These are phyloP conservation scores for Calocybe cyanea DNA, from an alignment of 768 basidiomycete genomes.

Conservation along the genomic window DNA sequence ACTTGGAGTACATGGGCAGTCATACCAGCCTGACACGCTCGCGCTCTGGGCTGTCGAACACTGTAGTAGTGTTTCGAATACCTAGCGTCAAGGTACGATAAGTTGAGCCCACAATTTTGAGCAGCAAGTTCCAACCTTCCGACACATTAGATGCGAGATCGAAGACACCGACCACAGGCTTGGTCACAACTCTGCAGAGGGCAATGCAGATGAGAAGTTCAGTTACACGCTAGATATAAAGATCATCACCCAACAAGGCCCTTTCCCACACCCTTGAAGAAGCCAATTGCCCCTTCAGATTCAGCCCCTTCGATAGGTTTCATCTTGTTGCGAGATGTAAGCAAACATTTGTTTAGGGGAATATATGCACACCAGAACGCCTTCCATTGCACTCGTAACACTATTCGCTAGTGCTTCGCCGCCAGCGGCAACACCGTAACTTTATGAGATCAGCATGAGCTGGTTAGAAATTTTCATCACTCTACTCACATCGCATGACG, in stretches of 20 bases:
- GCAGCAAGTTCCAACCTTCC: constrained; percentile 54
- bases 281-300: constrained; percentile 88
- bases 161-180: constrained; percentile 95
- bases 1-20: neutral
- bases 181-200: constrained; percentile 74
- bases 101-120: neutral
- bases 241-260: constrained; percentile 82
- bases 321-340: constrained; percentile 46
- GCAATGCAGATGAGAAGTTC: neutral
- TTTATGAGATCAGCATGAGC: constrained; percentile 22
- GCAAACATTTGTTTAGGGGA: neutral
- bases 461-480: neutral
- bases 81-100: constrained; percentile 38
- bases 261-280: constrained; percentile 97
- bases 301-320: constrained; percentile 98
- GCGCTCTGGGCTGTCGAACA: constrained; percentile 88
- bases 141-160: constrained; percentile 93
- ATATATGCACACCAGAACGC: constrained; percentile 65
- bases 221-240: neutral
- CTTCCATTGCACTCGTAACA: constrained; percentile 93
- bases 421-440: constrained; percentile 94
- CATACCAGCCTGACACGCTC: constrained; percentile 78
- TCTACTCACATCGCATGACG: constrained; percentile 86
- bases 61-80: constrained; percentile 97
- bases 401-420: constrained; percentile 93